phyloP scores from a whole-genome alignment of 192 early-diverging fungal genomes.

The Coemansia brasiliensis region DNA sequence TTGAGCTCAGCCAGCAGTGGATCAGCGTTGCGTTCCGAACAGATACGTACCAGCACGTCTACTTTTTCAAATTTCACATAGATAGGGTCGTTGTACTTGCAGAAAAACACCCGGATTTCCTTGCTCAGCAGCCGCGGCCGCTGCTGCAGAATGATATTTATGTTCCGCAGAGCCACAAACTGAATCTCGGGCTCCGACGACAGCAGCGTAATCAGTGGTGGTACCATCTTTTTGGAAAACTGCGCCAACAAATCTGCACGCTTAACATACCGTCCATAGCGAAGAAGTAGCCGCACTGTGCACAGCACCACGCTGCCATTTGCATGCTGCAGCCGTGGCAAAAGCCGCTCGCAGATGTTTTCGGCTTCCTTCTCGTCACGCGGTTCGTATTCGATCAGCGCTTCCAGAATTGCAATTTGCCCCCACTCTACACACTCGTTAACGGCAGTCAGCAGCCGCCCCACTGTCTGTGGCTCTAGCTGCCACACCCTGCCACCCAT shows the following conservation, averaged over 20 bases:
- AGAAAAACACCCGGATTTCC: conserved; percentile 96
- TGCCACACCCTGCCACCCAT: conserved; percentile 73
- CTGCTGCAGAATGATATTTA: conserved; percentile 91
- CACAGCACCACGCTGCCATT: conserved; percentile 95
- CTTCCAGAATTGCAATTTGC: conserved; percentile 91
- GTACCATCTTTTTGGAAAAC: conserved; percentile 88
- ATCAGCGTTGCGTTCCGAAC: conserved; percentile 83
- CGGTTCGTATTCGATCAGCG: conserved; percentile 77
- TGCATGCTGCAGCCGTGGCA: conserved; percentile 92
- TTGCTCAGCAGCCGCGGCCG: conserved; percentile 82
- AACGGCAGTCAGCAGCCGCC: conserved; percentile 86
- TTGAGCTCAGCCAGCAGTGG: conserved; percentile 91
- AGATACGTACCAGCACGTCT: conserved; percentile 88
- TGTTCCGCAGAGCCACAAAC: conserved; percentile 95
- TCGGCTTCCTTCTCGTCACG: conserved; percentile 79
- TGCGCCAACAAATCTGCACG: conserved; percentile 71
- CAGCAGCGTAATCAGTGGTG: conserved; percentile 91
- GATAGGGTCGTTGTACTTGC: conserved; percentile 97
- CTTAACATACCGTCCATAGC: conserved; percentile 58
- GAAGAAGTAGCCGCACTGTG: conserved; percentile 71
- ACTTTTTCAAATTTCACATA: conserved; percentile 97
- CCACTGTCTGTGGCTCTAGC: conserved; percentile 68
- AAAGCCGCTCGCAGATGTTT: conserved; percentile 83
- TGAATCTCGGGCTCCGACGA: conserved; percentile 90
- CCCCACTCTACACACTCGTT: conserved; percentile 99